A percentile compares a stretch with the other conserved stretches of the same genome.
Evolutionary conservation across 495 filamentous ascomycete species (phyloP).

Genomic region (Tuber calosporum): DNA sequence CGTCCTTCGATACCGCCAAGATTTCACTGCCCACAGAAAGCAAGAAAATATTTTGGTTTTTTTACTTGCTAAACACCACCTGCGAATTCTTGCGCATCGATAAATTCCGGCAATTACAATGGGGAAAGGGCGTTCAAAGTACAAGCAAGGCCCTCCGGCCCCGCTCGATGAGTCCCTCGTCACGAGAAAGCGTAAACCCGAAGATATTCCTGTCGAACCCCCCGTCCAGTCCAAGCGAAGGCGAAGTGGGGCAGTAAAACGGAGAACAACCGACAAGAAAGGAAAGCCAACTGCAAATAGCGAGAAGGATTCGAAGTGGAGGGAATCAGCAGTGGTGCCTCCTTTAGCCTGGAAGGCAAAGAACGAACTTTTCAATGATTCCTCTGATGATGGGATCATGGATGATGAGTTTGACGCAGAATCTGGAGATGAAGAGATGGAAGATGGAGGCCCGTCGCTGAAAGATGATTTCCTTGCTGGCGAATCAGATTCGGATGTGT

Average conservation of each 20-base stretch:
- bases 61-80: neutral
- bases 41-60: neutral
- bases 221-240: conserved; percentile 33
- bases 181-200: conserved; percentile 47
- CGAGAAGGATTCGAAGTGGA: conserved; percentile 40
- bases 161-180: conserved; percentile 73
- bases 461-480: conserved; percentile 55
- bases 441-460: conserved; percentile 42
- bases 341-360: conserved; percentile 32
- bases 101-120: conserved; percentile 48
- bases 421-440: conserved; percentile 50
- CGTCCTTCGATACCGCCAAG: neutral
- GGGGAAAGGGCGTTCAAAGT: conserved; percentile 86
- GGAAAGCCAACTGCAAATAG: conserved; percentile 36
- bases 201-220: conserved; percentile 4
- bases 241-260: conserved; percentile 42
- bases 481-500: conserved; percentile 55
- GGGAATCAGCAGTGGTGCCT: conserved; percentile 43
- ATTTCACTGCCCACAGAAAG: neutral
- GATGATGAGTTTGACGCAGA: conserved; percentile 54
- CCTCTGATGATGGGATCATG: conserved; percentile 47
- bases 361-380: conserved; percentile 35
- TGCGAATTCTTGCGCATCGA: neutral
- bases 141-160: conserved; percentile 84
- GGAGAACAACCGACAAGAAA: conserved; percentile 25